Base-by-base conservation (phyloP, 352 stramenopile species). In the Globisporangium carolinianum region DNA sequence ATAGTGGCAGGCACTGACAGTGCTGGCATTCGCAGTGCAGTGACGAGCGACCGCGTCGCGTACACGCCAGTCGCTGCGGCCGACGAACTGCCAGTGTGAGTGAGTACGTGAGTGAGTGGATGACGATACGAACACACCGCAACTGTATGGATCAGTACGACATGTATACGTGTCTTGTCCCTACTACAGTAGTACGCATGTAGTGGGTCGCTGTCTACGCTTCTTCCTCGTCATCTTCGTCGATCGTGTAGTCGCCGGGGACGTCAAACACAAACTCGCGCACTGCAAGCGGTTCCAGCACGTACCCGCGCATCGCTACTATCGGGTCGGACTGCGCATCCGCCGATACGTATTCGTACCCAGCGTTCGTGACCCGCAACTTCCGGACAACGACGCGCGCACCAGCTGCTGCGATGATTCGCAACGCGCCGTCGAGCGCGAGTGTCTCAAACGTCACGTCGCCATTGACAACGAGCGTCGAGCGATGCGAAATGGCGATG, bases 261-360 rank as follows among this genome's bases (percentile, higher is more conserved):
- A 56, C 53, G 38, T 79, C 65, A 35, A 87, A 83, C 47, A 56
- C 47, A 36, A 89, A 65, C 18, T 79, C 72, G 38, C 75, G 67
- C 14, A 83, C 6, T 37, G 73, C 69, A 0, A 61, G 17, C 15
- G 71, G 61, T n/a, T 69, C 66, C 10, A 89, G 52, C 3, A 56
- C 53, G 56, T 89, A 89, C 32, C 79, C 79, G 39, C 79, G 75
- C 74, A 87, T 89, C 11, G 67, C 60, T 38, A 79, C 67, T 8
- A 89, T 66, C 0, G 76, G 63, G 41, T 73, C 64, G 0, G 48
- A 60, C 17, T 69, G 53, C 8, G 39, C 49, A 0, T 53, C 63
- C 3, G 65, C 59, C 0, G 66, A 18, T 36, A 71, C 61, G 45
- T 88, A 88, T 49, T 63, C 72, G 8, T 74, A 74, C 7, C 77